phyloP scores from a whole-genome alignment of 208 protist genomes.

The Crithidia fasciculata region DNA sequence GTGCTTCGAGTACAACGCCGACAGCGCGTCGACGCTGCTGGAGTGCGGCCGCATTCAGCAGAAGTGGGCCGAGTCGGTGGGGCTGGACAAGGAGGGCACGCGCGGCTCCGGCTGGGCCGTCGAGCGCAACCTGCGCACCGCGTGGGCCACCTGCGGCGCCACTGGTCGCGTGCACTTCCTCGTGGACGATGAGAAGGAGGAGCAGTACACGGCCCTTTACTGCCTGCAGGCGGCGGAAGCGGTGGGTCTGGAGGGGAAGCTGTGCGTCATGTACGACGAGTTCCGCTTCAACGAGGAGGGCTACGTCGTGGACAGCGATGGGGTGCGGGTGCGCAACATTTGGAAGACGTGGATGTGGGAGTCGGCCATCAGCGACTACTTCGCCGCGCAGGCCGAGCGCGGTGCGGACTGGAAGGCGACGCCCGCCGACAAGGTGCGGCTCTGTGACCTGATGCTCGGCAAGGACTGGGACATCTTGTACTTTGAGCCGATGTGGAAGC shows the following conservation, averaged over 20 bases:
- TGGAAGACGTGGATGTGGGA: slow-evolving; percentile 96
- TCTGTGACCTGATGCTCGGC: slow-evolving; percentile 86
- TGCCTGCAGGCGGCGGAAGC: slow-evolving; percentile 71
- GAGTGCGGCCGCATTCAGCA: slow-evolving; percentile 89
- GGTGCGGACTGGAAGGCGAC: slow-evolving; percentile 69
- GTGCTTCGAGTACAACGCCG: slow-evolving; percentile 94
- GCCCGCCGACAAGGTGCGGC: slow-evolving; percentile 74
- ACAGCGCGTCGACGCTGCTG: slow-evolving; percentile 88
- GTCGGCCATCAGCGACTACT: slow-evolving; percentile 80
- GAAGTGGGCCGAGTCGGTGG: slow-evolving; percentile 85
- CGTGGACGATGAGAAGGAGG: slow-evolving; percentile 87
- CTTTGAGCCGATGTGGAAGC: slow-evolving; percentile 93
- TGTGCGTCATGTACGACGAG: slow-evolving; percentile 91
- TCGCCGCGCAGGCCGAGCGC: slow-evolving; percentile 60
- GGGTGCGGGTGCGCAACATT: slow-evolving; percentile 72
- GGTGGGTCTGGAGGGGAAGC: slow-evolving; percentile 77
- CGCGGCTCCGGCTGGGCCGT: slow-evolving; percentile 69
- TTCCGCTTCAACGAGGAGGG: slow-evolving; percentile 86
- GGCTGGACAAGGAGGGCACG: slow-evolving; percentile 59
- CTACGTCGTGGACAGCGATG: slow-evolving; percentile 74
- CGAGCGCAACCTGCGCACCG: slow-evolving; percentile 56
- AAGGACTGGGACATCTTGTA: slow-evolving; percentile 72
- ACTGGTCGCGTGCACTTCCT: slow-evolving; percentile 89
- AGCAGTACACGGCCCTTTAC: slow-evolving; percentile 89
- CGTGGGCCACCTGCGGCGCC: slow-evolving; percentile 65